Percentiles rank a stretch among this genome's conserved stretches.
These are phyloP conservation scores for Solanum pennellii DNA, from an alignment of 257 asterid species.

Conservation along the genomic window DNA sequence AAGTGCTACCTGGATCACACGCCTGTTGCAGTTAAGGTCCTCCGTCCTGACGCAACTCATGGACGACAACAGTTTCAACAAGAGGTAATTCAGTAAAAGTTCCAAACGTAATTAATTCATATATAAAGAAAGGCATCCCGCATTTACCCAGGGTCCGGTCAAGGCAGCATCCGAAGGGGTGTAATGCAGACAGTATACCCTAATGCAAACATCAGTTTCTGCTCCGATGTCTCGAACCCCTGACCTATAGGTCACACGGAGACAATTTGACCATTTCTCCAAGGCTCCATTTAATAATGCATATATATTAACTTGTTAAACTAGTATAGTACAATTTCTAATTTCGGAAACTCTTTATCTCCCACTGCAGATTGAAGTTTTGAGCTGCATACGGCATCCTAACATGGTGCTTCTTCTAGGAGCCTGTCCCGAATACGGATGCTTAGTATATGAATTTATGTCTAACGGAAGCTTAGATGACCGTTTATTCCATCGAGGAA, in stretches of 20 bases:
- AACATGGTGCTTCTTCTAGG: constrained; percentile 30
- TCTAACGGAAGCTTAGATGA: constrained; percentile 29
- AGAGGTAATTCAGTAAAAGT: constrained; percentile 8
- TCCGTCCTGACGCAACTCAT: constrained; percentile 28
- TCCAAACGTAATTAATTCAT: neutral
- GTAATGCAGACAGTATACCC: neutral
- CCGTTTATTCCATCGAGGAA: constrained; percentile 13
- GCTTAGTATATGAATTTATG: constrained; percentile 23
- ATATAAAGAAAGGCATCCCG: neutral
- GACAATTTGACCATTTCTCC: neutral
- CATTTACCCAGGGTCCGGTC: neutral
- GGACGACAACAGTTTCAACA: constrained; percentile 34
- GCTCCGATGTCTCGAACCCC: neutral
- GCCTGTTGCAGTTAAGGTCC: constrained; percentile 31
- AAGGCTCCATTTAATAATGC: neutral
- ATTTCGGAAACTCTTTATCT: neutral
- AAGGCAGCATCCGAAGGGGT: neutral
- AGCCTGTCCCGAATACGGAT: constrained; percentile 27
- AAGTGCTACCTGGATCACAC: constrained; percentile 32
- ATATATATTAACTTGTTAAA: neutral
- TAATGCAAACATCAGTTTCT: neutral
- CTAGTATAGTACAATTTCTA: neutral
- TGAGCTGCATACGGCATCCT: constrained; percentile 25
- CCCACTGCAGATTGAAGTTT: constrained; percentile 16
- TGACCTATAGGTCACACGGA: neutral